A percentile compares a stretch with the other conserved stretches of the same genome.
Conservation (phyloP, 73 alveolate species). For the Diophrys sp. region DNA sequence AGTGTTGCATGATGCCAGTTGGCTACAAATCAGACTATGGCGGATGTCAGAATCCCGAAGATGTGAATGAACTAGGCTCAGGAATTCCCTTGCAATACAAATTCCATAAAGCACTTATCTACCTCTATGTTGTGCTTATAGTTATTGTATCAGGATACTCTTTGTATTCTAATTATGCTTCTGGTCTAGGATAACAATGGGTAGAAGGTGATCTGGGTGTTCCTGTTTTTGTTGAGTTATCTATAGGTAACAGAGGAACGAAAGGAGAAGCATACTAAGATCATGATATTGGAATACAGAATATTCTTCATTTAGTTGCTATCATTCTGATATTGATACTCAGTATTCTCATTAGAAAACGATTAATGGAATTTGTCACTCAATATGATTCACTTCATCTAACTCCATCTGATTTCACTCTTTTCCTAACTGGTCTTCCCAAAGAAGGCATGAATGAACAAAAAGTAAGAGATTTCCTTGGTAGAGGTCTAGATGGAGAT, state of each 20-base stretch:
- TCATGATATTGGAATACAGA: neutral
- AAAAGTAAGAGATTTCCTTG: neutral
- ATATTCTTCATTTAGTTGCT: neutral
- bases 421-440: neutral
- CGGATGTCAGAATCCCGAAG: neutral
- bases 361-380: neutral
- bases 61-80: slow-evolving; percentile 3
- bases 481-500: neutral
- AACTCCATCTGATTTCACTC: slow-evolving; percentile 2
- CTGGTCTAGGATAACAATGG: slow-evolving; percentile 1
- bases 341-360: neutral
- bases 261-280: neutral
- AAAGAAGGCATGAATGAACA: neutral
- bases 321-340: neutral
- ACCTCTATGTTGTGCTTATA: neutral
- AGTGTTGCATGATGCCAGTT: neutral
- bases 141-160: neutral
- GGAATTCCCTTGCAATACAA: slow-evolving; percentile 1
- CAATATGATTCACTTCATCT: neutral
- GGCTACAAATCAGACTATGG: neutral
- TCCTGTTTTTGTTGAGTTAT: neutral
- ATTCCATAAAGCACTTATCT: neutral
- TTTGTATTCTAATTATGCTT: neutral
- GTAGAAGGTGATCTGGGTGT: neutral
- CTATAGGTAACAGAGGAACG: neutral